These are phyloP conservation scores for Setomelanomma holmii DNA, from an alignment of 2,329 filamentous ascomycete genomes.

Conservation along the genomic window DNA sequence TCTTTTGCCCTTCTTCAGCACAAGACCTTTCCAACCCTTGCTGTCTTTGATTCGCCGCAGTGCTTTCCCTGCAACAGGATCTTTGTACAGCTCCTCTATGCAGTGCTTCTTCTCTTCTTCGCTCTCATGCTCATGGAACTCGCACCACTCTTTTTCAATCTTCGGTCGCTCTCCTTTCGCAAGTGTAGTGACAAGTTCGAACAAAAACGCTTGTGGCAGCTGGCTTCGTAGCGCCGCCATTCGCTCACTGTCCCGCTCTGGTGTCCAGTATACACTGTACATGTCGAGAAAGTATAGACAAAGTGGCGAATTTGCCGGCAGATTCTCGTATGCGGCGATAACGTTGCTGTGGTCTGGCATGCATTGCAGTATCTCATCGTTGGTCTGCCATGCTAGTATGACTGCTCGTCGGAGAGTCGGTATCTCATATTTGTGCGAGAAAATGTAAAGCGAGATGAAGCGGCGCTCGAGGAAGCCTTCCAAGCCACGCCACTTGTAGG, in stretches of 20 bases:
- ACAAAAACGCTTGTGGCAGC: conserved; percentile 43
- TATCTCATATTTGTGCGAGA: conserved; percentile 43
- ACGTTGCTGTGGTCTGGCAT: conserved; percentile 49
- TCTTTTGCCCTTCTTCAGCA: conserved; percentile 46
- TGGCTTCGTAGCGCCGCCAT: conserved; percentile 40
- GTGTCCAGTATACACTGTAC: conserved; percentile 47
- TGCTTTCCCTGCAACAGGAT: conserved; percentile 38
- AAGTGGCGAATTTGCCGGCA: conserved; percentile 38
- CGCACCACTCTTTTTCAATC: conserved; percentile 47
- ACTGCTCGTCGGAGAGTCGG: conserved; percentile 41
- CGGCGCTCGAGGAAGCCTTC: conserved; percentile 47
- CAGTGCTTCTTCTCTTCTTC: conserved; percentile 44
- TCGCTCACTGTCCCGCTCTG: conserved; percentile 41
- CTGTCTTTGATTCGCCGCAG: conserved; percentile 43
- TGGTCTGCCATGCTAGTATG: conserved; percentile 44
- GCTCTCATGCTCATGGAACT: conserved; percentile 45
- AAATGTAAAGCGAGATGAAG: conserved; percentile 45
- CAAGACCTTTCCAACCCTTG: conserved; percentile 46
- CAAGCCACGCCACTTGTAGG: conserved; percentile 47
- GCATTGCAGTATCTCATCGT: conserved; percentile 45
- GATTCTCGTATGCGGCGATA: conserved; percentile 41
- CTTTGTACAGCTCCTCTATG: conserved; percentile 39
- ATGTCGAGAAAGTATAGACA: conserved; percentile 47
- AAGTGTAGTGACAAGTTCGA: conserved; percentile 42
- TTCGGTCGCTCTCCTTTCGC: conserved; percentile 44